These are phyloP conservation scores for Apiospora marii DNA, from an alignment of 2,329 filamentous ascomycete species.

Conservation along the genomic window DNA sequence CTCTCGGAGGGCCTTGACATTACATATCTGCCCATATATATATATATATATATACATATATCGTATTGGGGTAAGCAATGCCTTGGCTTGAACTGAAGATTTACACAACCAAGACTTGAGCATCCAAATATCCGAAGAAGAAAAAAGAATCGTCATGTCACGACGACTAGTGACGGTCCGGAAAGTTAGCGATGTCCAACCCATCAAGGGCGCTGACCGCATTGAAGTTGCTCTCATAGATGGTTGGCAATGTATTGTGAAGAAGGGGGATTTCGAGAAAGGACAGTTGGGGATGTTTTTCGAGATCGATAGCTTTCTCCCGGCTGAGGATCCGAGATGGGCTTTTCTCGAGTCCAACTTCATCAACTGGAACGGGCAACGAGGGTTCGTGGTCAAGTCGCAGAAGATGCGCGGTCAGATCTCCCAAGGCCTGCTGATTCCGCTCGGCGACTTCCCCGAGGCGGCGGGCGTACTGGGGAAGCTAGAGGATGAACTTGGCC, in stretches of 20 bases:
- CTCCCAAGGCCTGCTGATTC: slow-evolving; percentile 39
- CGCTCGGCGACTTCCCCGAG: slow-evolving; percentile 33
- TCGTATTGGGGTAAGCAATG: not conserved
- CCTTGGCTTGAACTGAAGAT: not conserved
- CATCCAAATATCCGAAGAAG: not conserved
- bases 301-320: slow-evolving; percentile 43
- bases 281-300: slow-evolving; percentile 39
- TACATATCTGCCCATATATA: not conserved
- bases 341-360: slow-evolving; percentile 29
- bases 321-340: slow-evolving; percentile 33
- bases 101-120: not conserved
- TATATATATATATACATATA: not conserved
- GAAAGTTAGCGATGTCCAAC: slow-evolving; percentile 30
- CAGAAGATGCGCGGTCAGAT: slow-evolving; percentile 30
- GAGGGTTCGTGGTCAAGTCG: slow-evolving; percentile 36
- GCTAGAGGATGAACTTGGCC: slow-evolving; percentile 32
- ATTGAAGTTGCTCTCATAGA: slow-evolving; percentile 35
- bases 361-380: slow-evolving; percentile 29
- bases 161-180: slow-evolving; percentile 45
- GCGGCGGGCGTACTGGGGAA: slow-evolving; percentile 30
- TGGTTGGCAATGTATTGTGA: slow-evolving; percentile 37
- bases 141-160: slow-evolving; percentile 10
- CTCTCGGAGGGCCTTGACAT: not conserved
- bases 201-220: slow-evolving; percentile 28
- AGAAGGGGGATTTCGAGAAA: slow-evolving; percentile 26